phyloP scores from a whole-genome alignment of 352 stramenopile species.

The Phytophthora pluvialis region DNA sequence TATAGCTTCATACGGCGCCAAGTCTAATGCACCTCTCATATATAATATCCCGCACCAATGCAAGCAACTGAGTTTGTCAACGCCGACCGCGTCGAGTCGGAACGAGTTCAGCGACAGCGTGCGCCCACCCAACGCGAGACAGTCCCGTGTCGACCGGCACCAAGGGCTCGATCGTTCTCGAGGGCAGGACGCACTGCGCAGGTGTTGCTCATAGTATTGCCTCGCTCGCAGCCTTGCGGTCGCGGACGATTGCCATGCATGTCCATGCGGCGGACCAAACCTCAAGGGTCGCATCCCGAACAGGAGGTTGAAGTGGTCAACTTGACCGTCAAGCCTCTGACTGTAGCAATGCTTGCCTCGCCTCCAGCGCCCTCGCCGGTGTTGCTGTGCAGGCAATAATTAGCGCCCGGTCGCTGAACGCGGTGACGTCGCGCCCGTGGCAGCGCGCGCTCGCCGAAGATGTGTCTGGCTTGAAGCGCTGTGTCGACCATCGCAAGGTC shows the following conservation, averaged over 20 bases:
- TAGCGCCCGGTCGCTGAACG: slow-evolving; percentile 8
- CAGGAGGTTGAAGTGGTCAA: slow-evolving; percentile 24
- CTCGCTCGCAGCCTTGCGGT: slow-evolving; percentile 13
- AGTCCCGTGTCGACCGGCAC: not conserved
- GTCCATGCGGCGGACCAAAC: slow-evolving; percentile 4
- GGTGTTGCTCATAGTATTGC: slow-evolving; percentile 21
- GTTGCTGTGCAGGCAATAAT: not conserved
- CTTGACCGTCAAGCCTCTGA: not conserved
- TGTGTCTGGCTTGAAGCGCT: slow-evolving; percentile 23
- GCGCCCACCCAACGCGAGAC: not conserved
- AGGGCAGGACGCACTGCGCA: not conserved
- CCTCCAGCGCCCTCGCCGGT: too few species aligned
- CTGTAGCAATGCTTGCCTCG: slow-evolving; percentile 10
- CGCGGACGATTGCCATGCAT: slow-evolving; percentile 15
- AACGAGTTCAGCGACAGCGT: too few species aligned
- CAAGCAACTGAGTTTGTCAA: not conserved
- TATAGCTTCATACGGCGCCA: not conserved
- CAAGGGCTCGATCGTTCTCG: not conserved
- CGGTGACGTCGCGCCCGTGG: slow-evolving; percentile 30
- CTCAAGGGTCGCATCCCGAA: slow-evolving; percentile 7
- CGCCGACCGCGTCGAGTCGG: not conserved
- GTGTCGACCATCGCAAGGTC: slow-evolving; percentile 14
- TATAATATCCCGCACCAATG: slow-evolving; percentile 5
- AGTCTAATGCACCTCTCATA: not conserved
- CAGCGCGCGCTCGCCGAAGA: slow-evolving; percentile 11